Conservation (phyloP, 176 grass and related monocot species). For the Stipa capillata region DNA sequence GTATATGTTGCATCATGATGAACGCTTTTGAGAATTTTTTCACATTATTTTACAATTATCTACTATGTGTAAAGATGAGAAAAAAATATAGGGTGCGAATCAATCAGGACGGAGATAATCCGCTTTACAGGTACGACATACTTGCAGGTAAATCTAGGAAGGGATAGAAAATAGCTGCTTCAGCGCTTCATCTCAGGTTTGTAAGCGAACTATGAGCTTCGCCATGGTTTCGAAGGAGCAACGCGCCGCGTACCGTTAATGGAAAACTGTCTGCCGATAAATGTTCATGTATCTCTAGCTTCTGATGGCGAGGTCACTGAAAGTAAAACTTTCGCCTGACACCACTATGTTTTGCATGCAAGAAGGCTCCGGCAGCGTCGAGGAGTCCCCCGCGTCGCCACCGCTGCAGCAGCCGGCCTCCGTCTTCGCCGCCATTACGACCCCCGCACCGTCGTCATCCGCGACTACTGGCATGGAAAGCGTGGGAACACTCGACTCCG, state of each 20-base stretch:
- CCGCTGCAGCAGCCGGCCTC: background rate
- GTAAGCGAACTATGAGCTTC: no score
- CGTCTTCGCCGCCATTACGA: background rate
- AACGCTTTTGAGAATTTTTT: no score
- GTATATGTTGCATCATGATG: no score
- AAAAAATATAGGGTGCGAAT: no score
- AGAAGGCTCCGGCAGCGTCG: background rate
- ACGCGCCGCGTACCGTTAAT: background rate
- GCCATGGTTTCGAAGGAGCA: background rate
- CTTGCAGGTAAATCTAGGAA: no score
- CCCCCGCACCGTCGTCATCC: background rate
- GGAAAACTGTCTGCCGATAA: no score
- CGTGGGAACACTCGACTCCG: background rate
- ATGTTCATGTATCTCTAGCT: background rate
- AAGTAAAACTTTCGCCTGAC: background rate
- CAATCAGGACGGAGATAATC: no score
- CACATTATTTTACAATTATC: no score
- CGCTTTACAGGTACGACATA: no score
- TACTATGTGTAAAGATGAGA: no score
- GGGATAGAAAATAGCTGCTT: no score
- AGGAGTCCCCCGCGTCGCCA: background rate
- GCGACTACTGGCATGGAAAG: background rate
- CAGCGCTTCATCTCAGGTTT: background rate
- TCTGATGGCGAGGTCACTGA: background rate
- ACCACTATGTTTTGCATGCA: slow-evolving; percentile 16